Evolutionary conservation across 306 rosid genomes (phyloP).

Genomic region (Quillaja saponaria): DNA sequence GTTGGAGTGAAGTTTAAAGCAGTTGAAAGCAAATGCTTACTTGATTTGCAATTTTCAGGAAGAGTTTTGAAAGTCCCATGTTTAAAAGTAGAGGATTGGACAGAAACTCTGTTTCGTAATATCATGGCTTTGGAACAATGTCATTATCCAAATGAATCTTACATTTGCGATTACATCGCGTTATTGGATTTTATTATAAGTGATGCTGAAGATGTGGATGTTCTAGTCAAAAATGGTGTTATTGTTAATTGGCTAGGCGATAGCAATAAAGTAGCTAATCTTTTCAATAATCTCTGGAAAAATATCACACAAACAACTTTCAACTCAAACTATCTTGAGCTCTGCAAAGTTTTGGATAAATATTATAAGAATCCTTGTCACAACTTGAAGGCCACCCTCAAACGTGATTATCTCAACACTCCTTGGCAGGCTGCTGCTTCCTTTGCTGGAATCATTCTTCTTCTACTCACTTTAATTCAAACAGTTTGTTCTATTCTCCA

Average conservation of each 20-base stretch:
- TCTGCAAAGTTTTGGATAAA: neutral
- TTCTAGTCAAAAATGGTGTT: constrained; percentile 16
- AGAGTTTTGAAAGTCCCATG: constrained; percentile 28
- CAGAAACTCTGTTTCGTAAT: constrained; percentile 21
- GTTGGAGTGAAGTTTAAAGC: constrained; percentile 27
- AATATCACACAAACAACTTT: neutral
- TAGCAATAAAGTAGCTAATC: neutral
- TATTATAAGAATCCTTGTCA: constrained; percentile 8
- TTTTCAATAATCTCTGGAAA: neutral
- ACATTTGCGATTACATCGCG: constrained; percentile 20
- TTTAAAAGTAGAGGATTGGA: neutral
- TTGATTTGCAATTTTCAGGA: constrained; percentile 10
- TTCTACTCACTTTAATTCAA: constrained; percentile 6
- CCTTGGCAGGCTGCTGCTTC: constrained; percentile 28
- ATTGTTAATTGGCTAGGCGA: neutral
- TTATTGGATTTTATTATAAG: constrained; percentile 17
- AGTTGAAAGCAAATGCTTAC: neutral
- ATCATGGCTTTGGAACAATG: too few species aligned
- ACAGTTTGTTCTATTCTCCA: neutral
- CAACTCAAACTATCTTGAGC: neutral
- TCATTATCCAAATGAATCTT: neutral
- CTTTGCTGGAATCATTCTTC: constrained; percentile 6
- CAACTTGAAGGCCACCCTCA: constrained; percentile 27
- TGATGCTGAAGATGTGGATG: constrained; percentile 18
- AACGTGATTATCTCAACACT: constrained; percentile 22